Base-by-base conservation (phyloP, 2,329 filamentous ascomycete genomes). In the Penicillium capsulatum region DNA sequence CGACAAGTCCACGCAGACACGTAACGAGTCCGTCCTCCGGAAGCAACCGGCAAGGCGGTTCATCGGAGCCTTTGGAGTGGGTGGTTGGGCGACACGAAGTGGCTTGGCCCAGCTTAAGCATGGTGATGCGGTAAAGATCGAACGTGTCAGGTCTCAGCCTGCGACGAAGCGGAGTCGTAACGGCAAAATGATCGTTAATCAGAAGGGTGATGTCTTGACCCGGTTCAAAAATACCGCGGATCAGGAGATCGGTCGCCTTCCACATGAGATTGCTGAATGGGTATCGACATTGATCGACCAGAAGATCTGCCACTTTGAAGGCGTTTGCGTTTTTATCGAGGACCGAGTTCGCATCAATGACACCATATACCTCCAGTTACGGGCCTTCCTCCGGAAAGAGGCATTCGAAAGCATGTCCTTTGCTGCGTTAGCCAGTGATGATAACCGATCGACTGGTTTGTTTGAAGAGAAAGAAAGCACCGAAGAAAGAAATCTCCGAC, bases 221-320 rank as follows among this genome's bases (percentile, higher is more conserved):
- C 81, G 92, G 1, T 97, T 98, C 58, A 94, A 86, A 0, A 94
- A 88, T 55, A 64, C 73, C 7, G 76, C 70, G 36, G 90, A 90
- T 0, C 80, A 83, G 38, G 92, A 98, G 61, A 77, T 98, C 33
- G 92, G 92, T 3, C 77, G 92, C 44, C 65, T 98, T 26, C 83
- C 89, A 17, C 91, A 90, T 54, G 90, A 97, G 22, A 82, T 81
- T 4, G 89, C 92, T 3, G 80, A 81, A 44, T 98, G 92, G 90
- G 86, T 97, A 4, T 95, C 92, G 3, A 83, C 89, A 0, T 68
- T 98, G 51, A 80, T 97, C 36, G 92, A 98, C 57, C 89, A 97
- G 61, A 83, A 84, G 20, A 76, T 96, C 3, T 96, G 90, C 70
- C 77, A 70, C 15, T 94, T 98, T 46, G 86, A 94, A 51, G 92